Percentiles rank a stretch among this genome's conserved stretches.
Evolutionary conservation across 2,329 filamentous ascomycete genomes (phyloP).

Genomic region (Colletotrichum agaves): DNA sequence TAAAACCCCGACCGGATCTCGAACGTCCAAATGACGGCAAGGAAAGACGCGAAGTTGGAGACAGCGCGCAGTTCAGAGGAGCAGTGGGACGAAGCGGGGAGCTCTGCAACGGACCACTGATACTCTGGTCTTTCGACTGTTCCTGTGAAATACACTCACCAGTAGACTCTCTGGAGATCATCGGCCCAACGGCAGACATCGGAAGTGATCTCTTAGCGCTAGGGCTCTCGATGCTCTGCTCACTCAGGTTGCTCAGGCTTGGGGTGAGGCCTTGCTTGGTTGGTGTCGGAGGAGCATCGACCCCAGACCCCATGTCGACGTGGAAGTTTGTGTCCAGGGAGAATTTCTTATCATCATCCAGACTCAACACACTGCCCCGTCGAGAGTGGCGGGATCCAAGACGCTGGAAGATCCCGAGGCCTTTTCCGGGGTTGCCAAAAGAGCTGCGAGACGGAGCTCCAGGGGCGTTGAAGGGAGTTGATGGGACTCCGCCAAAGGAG

Average conservation of each 20-base stretch:
- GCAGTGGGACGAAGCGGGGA: constrained; percentile 43
- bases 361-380: constrained; percentile 79
- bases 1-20: constrained; percentile 45
- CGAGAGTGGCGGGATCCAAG: constrained; percentile 59
- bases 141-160: constrained; percentile 55
- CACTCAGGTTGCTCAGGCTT: constrained; percentile 52
- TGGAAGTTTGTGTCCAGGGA: constrained; percentile 57
- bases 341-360: constrained; percentile 78
- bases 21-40: constrained; percentile 52
- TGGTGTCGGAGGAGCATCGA: constrained; percentile 90
- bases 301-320: constrained; percentile 54
- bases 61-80: constrained; percentile 46
- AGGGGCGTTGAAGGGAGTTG: constrained; percentile 80
- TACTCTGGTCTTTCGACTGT: constrained; percentile 10
- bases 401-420: constrained; percentile 74
- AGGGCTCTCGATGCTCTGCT: constrained; percentile 57
- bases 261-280: constrained; percentile 75
- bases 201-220: constrained; percentile 58
- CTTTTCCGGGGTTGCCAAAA: constrained; percentile 67
- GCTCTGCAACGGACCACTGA: neutral
- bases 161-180: constrained; percentile 51
- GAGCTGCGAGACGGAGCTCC: constrained; percentile 57
- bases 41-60: constrained; percentile 47
- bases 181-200: constrained; percentile 53
- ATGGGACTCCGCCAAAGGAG: constrained; percentile 78